Base-by-base conservation (phyloP, 345 rosid genomes). In the Populus euphratica region DNA sequence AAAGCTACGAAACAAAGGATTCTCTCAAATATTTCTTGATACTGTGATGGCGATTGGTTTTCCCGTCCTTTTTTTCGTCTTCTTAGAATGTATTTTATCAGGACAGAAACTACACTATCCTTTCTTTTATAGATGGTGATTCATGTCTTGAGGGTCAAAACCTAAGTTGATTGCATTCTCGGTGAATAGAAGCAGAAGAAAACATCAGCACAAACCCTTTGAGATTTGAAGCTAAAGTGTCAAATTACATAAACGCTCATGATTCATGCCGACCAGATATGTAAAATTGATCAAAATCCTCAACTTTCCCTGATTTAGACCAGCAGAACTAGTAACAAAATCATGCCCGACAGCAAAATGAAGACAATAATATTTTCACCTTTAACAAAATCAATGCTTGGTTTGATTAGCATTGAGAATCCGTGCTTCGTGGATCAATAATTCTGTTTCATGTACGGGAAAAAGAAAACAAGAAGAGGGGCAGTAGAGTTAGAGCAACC, bases 81-180 rank as follows among this genome's bases (percentile, higher is more conserved):
- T 3, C 25, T 78, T 67, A 25, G 8, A 6, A 9, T 67, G 5
- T 16, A 43, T 69, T 38, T 52, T 73, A 9, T 29, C 1, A 61
- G 41, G 56, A 14, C 44, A 3, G 23, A 52, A 73, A 74, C 69
- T 39, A 49, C 69, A 10, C 50, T 36, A 21, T 54, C 76, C 75
- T 39, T 49, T n/a, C 29, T 36, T 79, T 70, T 17, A 7, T 35
- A 0, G 8, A 17, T 49, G 80, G 59, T 74, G 71, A 75, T 76
- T 72, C 79, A 69, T 44, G 77, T 73, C 44, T 61, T 39, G 13
- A 25, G 41, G 68, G 85, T 81, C 82, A 77, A 81, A 81, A 44
- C 73, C 61, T 5, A 4, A 17, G 66, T 78, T 62, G 75, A 76
- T 72, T 69, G 68, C 72, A 52, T 78, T 77, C 71, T n/a, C 47